A percentile compares a stretch with the other conserved stretches of the same genome.
Evolutionary conservation across 2,329 filamentous ascomycete genomes (phyloP).

Genomic region (Neofusicoccum cordaticola): DNA sequence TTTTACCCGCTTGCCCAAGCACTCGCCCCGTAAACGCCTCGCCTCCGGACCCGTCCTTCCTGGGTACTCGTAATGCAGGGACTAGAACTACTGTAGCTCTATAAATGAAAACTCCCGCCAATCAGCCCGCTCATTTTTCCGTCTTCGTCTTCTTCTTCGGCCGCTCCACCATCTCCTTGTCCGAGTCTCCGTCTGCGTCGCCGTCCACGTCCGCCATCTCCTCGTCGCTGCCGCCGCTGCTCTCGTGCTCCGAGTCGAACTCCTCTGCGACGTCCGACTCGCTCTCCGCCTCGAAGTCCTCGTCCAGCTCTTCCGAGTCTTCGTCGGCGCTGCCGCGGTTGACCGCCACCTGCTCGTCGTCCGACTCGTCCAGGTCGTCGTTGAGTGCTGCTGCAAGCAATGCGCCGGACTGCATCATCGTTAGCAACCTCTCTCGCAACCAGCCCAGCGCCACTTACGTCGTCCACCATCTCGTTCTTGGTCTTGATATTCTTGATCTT

Average conservation of each 20-base stretch:
- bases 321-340: constrained; percentile 92
- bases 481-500: constrained; percentile 91
- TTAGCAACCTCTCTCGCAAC: constrained; percentile 16
- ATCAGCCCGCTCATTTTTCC: constrained; percentile 19
- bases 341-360: constrained; percentile 69
- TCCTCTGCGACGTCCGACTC: constrained; percentile 97
- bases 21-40: not conserved
- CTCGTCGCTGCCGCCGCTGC: constrained; percentile 68
- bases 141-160: constrained; percentile 66
- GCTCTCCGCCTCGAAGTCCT: constrained; percentile 89
- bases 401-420: constrained; percentile 48
- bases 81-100: not conserved
- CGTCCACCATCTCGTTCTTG: constrained; percentile 98
- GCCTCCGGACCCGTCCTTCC: constrained; percentile 29
- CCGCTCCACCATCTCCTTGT: constrained; percentile 51
- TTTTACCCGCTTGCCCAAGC: not conserved
- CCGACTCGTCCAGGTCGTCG: constrained; percentile 77
- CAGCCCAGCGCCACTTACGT: constrained; percentile 54
- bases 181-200: constrained; percentile 52
- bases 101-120: not conserved
- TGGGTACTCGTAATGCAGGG: constrained; percentile 7
- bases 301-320: constrained; percentile 90
- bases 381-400: constrained; percentile 77
- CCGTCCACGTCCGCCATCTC: constrained; percentile 63
- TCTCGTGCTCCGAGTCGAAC: constrained; percentile 88